A percentile compares a stretch with the other conserved stretches of the same genome.
Conservation (phyloP, 805 yeast genomes). For the Saccharomycopsis sp. region DNA sequence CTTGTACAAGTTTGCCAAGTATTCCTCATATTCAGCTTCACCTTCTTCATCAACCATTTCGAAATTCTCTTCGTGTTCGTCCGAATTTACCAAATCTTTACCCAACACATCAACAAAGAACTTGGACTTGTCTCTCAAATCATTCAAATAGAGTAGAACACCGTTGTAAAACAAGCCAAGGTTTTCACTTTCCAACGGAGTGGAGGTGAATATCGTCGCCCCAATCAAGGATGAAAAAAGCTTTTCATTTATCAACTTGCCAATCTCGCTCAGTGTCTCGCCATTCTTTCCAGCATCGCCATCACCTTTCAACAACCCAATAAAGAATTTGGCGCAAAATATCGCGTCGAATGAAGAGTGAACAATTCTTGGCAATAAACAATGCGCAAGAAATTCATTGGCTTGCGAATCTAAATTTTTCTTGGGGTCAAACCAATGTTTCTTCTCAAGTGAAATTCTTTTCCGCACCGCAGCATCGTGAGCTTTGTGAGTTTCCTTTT, state of each 20-base stretch:
- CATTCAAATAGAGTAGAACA: slow-evolving; percentile 39
- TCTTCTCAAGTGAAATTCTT: slow-evolving; percentile 27
- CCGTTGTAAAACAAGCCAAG: slow-evolving; percentile 65
- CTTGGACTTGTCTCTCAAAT: slow-evolving; percentile 30
- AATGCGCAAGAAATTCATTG: slow-evolving; percentile 42
- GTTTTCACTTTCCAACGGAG: slow-evolving; percentile 74
- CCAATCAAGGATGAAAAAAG: slow-evolving; percentile 43
- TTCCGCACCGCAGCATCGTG: slow-evolving; percentile 30
- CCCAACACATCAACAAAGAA: slow-evolving; percentile 21
- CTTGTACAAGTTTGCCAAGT: slow-evolving; percentile 29
- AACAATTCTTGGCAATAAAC: slow-evolving; percentile 66
- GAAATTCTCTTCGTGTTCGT: slow-evolving; percentile 14
- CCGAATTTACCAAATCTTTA: not conserved
- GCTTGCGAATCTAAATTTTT: slow-evolving; percentile 23
- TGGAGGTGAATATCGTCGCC: slow-evolving; percentile 55
- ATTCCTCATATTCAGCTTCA: slow-evolving; percentile 6
- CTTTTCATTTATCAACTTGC: slow-evolving; percentile 30
- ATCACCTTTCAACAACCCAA: slow-evolving; percentile 36
- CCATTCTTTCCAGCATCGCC: too few relatives aligned
- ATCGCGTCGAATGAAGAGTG: slow-evolving; percentile 82
- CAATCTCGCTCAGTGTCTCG: not conserved
- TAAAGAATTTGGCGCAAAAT: slow-evolving; percentile 53
- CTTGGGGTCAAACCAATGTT: slow-evolving; percentile 33
- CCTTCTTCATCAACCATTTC: slow-evolving; percentile 22
- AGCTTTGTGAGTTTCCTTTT: not conserved